phyloP scores from a whole-genome alignment of 192 early-diverging fungal genomes.

The Podila verticillata region DNA sequence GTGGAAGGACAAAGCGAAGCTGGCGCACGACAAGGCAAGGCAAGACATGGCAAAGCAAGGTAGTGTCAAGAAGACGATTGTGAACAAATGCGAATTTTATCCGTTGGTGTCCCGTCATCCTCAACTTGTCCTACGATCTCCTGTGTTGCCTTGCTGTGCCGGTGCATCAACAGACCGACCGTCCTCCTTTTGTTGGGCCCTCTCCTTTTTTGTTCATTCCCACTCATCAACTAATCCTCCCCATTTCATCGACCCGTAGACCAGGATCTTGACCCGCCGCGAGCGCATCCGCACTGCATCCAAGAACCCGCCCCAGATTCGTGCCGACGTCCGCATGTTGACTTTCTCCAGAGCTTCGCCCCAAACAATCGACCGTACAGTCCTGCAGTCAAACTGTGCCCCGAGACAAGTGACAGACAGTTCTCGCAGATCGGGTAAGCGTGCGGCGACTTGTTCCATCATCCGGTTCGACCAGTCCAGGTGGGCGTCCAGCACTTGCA shows the following conservation, averaged over 20 bases:
- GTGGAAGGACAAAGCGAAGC: too few species aligned
- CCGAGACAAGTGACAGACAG: constrained; percentile 28
- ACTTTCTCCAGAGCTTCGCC: constrained; percentile 33
- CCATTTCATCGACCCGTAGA: constrained; percentile 53
- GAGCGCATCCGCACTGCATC: constrained; percentile 37
- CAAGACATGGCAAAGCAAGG: too few species aligned
- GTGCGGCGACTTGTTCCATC: constrained; percentile 45
- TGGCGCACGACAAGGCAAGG: too few species aligned
- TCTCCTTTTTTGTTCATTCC: constrained; percentile 2
- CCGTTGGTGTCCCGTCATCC: too few species aligned
- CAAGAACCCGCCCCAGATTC: constrained; percentile 40
- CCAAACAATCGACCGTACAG: constrained; percentile 21
- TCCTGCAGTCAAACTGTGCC: constrained; percentile 24
- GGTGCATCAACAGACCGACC: too few species aligned
- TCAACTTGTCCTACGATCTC: too few species aligned
- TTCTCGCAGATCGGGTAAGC: constrained; percentile 22
- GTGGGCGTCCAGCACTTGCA: constrained; percentile 26
- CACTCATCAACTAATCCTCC: constrained; percentile 48
- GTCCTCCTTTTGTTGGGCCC: too few species aligned
- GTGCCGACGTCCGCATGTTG: constrained; percentile 46
- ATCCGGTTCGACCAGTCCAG: constrained; percentile 45
- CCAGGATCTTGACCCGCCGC: constrained; percentile 34
- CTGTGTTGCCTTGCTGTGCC: background rate
- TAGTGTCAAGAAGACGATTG: too few species aligned
- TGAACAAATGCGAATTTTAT: too few species aligned